Evolutionary conservation across 176 grass and related monocot genomes (phyloP).

Genomic region (Avena eriantha): DNA sequence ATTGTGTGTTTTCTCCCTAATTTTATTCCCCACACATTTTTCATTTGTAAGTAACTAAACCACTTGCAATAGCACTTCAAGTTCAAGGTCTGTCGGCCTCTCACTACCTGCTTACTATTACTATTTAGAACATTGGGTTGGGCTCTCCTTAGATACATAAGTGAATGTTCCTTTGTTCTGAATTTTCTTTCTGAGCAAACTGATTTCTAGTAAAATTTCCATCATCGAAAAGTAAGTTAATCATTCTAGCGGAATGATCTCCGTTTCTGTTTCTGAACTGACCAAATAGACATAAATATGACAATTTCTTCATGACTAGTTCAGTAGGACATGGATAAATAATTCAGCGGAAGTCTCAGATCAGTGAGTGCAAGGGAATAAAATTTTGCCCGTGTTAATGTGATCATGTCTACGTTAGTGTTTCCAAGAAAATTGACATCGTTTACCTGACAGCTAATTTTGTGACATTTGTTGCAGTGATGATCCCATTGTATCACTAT

Average conservation of each 20-base stretch:
- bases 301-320: background rate
- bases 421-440: background rate
- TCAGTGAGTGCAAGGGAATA: background rate
- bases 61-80: background rate
- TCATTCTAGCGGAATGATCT: background rate
- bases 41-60: background rate
- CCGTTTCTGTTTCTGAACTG: background rate
- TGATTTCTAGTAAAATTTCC: slow-evolving; percentile 1
- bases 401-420: background rate
- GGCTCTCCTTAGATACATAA: background rate
- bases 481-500: slow-evolving; percentile 89
- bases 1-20: background rate
- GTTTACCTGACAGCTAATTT: slow-evolving; percentile 25
- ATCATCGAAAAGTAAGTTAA: background rate
- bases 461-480: slow-evolving; percentile 58
- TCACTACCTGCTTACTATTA: background rate
- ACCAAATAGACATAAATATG: background rate
- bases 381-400: background rate
- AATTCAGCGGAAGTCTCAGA: background rate
- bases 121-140: background rate
- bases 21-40: background rate
- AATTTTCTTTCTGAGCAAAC: background rate
- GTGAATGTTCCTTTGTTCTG: background rate
- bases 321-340: background rate
- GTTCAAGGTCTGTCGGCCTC: background rate